These are phyloP conservation scores for Raddia distichophylla DNA, from an alignment of 176 grass and related monocot genomes.

Conservation along the genomic window DNA sequence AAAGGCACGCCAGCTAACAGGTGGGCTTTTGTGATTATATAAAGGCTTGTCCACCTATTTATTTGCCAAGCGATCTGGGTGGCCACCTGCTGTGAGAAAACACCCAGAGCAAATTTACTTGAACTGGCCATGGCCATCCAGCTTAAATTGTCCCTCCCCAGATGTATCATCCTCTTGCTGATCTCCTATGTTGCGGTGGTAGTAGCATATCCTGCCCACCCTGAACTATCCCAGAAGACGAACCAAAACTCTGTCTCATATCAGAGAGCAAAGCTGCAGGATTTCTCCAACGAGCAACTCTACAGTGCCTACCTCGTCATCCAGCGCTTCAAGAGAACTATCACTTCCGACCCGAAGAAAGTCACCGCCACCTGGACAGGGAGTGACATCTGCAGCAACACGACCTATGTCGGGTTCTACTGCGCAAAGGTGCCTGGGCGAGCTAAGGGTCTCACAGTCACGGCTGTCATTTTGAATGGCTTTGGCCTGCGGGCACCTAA, in stretches of 20 bases:
- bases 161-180: neutral
- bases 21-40: too few relatives aligned
- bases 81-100: too few relatives aligned
- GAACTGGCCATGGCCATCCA: neutral
- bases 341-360: slow-evolving; percentile 44
- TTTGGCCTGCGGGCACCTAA: neutral
- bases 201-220: neutral
- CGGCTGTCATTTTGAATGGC: slow-evolving; percentile 23
- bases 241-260: neutral
- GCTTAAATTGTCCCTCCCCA: neutral
- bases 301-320: slow-evolving; percentile 35
- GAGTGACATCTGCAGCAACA: neutral
- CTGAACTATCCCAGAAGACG: too few relatives aligned
- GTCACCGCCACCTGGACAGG: slow-evolving; percentile 29
- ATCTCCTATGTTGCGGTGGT: neutral
- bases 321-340: slow-evolving; percentile 47
- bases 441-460: neutral
- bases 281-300: slow-evolving; percentile 42
- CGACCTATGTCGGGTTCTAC: slow-evolving; percentile 22
- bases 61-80: too few relatives aligned
- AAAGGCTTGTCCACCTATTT: too few relatives aligned
- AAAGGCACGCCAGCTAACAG: too few relatives aligned
- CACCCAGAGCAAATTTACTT: too few relatives aligned
- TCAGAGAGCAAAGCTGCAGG: neutral
- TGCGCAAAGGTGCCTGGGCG: neutral